Base-by-base conservation (phyloP, 1,139 yeast genomes). In the Candida tunisiensis region DNA sequence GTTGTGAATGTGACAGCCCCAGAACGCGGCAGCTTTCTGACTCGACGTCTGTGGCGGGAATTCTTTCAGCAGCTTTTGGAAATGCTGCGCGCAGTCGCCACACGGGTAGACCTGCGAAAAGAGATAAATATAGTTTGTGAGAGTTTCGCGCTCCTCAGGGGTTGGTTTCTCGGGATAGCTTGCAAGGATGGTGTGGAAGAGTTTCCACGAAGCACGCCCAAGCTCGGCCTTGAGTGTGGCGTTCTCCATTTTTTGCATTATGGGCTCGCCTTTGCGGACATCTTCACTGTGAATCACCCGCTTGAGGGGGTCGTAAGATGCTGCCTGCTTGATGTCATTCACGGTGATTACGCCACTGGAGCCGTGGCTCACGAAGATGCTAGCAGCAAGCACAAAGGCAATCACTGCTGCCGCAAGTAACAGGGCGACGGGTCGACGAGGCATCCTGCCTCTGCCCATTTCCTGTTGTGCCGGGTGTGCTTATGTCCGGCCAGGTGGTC, bases 1-100 rank as follows among this genome's bases (percentile, higher is more conserved):
- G 43, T 91, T 88, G 53, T 88, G 99, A n/a, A 88, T 63, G 43
- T 74, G 74, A 49, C 98, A 88, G 2, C 98, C 98, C 98, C 98
- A 88, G 37, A 79, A 57, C 0, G 94, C 83, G 0, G 98, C 96
- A 2, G 71, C 67, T 36, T 74, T 72, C 32, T 94, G 63, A 13
- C 75, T 65, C 6, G 69, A 61, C 3, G 78, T 65, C 45, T 91
- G 98, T 3, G 94, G 95, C 1, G 98, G 98, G 42, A 60, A 70
- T 40, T 74, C 62, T 29, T 57, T 45, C 33, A 88, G 55, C 39
- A 85, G 57, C 40, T 64, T 53, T 36, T 69, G 77, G 50, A 88
- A 88, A 51, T 88, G 98, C 38, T 82, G 62, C 1, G 98, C 95
- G 56, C 96, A 85, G 47, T 85, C 94, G 5, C 94, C 92, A 52